phyloP scores from a whole-genome alignment of 805 yeast genomes.

The Nakazawaea ambrosiae region DNA sequence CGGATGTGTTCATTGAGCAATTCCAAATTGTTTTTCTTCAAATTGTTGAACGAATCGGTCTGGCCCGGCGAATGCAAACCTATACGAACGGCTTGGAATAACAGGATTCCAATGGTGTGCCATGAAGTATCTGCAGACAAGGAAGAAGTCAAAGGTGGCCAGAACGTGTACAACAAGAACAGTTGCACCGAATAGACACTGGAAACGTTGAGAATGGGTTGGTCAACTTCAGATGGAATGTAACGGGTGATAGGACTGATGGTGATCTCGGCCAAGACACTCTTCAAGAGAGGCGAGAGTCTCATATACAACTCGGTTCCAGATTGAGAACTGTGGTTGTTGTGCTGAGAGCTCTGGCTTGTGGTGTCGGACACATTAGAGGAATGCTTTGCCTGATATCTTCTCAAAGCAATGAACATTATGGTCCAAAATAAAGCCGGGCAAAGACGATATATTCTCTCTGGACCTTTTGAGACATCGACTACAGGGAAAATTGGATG shows the following conservation, averaged over 20 bases:
- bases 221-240: conserved; percentile 70
- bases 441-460: conserved; percentile 66
- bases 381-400: conserved; percentile 29
- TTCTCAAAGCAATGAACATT: conserved; percentile 74
- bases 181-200: conserved; percentile 95
- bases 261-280: conserved; percentile 78
- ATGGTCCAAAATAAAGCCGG: conserved; percentile 94
- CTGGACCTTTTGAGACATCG: conserved; percentile 77
- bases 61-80: conserved; percentile 83
- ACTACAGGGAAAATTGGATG: conserved; percentile 87
- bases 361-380: conserved; percentile 21
- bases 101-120: conserved; percentile 90
- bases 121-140: conserved; percentile 93
- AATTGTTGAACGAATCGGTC: conserved; percentile 33
- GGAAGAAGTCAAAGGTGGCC: conserved; percentile 97
- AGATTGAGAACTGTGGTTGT: conserved; percentile 17
- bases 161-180: conserved; percentile 74
- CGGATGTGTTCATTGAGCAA: conserved; percentile 69
- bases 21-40: conserved; percentile 35
- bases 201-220: conserved; percentile 79
- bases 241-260: conserved; percentile 86
- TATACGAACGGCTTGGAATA: conserved; percentile 86
- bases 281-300: conserved; percentile 64
- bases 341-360: conserved; percentile 12
- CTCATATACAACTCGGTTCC: conserved; percentile 41